Conservation (phyloP, 108 stramenopile genomes). For the Nitzschia inconspicua region DNA sequence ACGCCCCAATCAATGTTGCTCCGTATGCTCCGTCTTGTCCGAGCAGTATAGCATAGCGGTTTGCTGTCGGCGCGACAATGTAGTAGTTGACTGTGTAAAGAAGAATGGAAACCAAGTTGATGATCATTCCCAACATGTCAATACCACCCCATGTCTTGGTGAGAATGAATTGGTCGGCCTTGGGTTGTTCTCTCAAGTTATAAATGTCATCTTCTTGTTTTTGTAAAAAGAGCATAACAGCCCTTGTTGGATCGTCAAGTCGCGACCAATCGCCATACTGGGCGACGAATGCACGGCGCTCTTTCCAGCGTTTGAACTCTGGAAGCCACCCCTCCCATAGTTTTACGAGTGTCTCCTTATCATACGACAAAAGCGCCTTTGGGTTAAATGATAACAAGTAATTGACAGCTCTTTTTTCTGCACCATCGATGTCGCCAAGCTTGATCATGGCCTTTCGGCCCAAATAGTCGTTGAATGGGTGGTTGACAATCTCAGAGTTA, state of each 20-base stretch:
- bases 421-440: slow-evolving; percentile 49
- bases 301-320: too few species aligned
- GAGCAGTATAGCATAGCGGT: slow-evolving; percentile 50
- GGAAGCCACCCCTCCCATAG: slow-evolving; percentile 28
- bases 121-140: slow-evolving; percentile 34
- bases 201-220: too few species aligned
- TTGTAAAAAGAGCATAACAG: too few species aligned
- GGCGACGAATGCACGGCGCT: too few species aligned
- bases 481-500: slow-evolving; percentile 35
- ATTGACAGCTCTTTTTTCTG: slow-evolving; percentile 37
- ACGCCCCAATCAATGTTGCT: slow-evolving; percentile 54
- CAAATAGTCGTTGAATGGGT: slow-evolving; percentile 51
- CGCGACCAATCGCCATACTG: too few species aligned
- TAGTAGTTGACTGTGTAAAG: slow-evolving; percentile 74
- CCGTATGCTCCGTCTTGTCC: slow-evolving; percentile 49
- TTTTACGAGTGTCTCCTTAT: slow-evolving; percentile 29
- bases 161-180: too few species aligned
- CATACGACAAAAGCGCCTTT: slow-evolving; percentile 37
- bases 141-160: slow-evolving; percentile 52
- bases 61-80: slow-evolving; percentile 65
- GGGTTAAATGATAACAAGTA: slow-evolving; percentile 46
- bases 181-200: too few species aligned
- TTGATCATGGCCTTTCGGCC: slow-evolving; percentile 53
- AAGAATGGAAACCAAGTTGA: slow-evolving; percentile 57
- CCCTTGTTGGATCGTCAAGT: too few species aligned